Evolutionary conservation across 768 basidiomycete species (phyloP), one percentile per base, ranked within the genome.

Genomic region (Boletales sp.): DNA sequence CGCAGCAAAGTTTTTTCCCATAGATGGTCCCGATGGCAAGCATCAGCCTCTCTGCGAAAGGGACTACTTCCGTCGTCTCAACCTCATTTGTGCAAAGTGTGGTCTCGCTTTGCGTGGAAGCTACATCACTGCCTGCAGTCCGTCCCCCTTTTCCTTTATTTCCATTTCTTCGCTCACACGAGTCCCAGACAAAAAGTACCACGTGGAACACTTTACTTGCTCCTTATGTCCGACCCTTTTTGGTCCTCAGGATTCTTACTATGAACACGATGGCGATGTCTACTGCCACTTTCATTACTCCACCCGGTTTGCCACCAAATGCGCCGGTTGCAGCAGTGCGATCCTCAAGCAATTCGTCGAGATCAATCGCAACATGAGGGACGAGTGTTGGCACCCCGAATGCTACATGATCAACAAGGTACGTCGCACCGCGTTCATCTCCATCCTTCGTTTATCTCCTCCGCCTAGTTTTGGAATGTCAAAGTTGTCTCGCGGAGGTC

Each of bases 381-480:
- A 99, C 71, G 96, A 99, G 73, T 98, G 95, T 64, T 99, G 96
- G 95, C 96, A 99, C 78, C 96, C 96, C 48, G 96, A 99, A 70
- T 99, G 96, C 69, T 97, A 98, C 70, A 97, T 97, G 95, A 97
- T 99, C 58, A 95, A 97, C 72, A 98, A 98, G 79, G 94, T 95
- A 55, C 49, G 80, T 55, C 1, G 10, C 38, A 8, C 37, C 28
- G 39, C 15, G 45, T 49, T 42, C 8, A 18, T n/a, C 30, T 36
- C 30, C 30, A 41, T 51, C 28, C 9, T 13, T 41, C 45, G 36
- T 41, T 63, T 28, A 66, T 56, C 17, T 1, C 15, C 50, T 31
- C 32, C 40, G 8, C 50, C 25, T 66, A 96, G 93, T 98, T 98
- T 71, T 98, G 96, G 96, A 99, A 98, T 67, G 94, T 98, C 67